phyloP scores from a whole-genome alignment of 768 basidiomycete species.

The Trichaptum fuscoviolaceum region DNA sequence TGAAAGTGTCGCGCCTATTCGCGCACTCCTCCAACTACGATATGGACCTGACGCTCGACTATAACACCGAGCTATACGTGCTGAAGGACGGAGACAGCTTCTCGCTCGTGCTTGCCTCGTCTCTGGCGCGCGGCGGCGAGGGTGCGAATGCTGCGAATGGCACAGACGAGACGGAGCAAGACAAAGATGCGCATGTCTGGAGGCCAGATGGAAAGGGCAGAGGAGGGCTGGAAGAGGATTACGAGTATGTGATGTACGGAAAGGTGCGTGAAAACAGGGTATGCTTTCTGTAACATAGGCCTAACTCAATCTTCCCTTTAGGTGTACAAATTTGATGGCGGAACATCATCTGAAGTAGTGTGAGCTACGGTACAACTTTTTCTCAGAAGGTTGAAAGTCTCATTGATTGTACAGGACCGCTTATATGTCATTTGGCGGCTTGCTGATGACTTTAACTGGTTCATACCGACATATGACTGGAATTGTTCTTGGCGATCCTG shows the following conservation, averaged over 20 bases:
- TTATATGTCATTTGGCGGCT: constrained; percentile 94
- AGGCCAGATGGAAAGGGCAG: constrained; percentile 78
- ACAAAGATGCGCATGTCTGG: constrained; percentile 78
- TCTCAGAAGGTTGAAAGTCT: constrained; percentile 12
- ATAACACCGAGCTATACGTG: constrained; percentile 88
- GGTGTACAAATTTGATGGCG: constrained; percentile 97
- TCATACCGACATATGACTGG: constrained; percentile 88
- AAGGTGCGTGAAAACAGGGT: constrained; percentile 52
- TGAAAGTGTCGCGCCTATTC: constrained; percentile 81
- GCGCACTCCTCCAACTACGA: constrained; percentile 87
- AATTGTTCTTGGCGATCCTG: constrained; percentile 89
- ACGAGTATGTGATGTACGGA: constrained; percentile 99
- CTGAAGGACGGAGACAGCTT: constrained; percentile 64
- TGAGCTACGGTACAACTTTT: constrained; percentile 35
- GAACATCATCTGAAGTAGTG: constrained; percentile 71
- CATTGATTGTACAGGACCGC: constrained; percentile 58
- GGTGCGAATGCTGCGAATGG: constrained; percentile 44
- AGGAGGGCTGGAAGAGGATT: constrained; percentile 86
- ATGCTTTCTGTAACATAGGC: not conserved
- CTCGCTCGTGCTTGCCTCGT: constrained; percentile 81
- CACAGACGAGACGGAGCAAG: constrained; percentile 47
- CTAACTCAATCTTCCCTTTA: constrained; percentile 24
- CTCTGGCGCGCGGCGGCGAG: constrained; percentile 55
- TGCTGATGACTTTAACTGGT: constrained; percentile 91
- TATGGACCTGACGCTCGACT: constrained; percentile 92